Percentiles rank a stretch among this genome's conserved stretches.
Evolutionary conservation across 192 early-diverging fungal genomes (phyloP).

Genomic region (Gigaspora rosea): DNA sequence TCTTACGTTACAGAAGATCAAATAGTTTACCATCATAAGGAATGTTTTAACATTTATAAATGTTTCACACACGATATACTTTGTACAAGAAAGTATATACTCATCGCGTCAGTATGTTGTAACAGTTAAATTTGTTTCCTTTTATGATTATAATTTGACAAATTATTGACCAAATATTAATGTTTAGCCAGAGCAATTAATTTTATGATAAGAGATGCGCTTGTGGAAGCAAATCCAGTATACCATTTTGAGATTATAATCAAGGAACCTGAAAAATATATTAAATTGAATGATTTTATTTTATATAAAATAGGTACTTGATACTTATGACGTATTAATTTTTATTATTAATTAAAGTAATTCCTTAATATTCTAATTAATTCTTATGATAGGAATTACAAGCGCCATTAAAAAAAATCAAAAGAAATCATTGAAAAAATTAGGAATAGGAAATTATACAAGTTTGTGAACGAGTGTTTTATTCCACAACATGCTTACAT

Average conservation of each 20-base stretch:
- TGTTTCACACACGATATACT: slow-evolving; percentile 81
- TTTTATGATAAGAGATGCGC: slow-evolving; percentile 86
- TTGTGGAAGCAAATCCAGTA: slow-evolving; percentile 75
- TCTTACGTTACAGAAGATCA: slow-evolving; percentile 86
- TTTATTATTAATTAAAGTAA: background rate
- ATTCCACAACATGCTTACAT: slow-evolving; percentile 47
- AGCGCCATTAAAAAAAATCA: slow-evolving; percentile 55
- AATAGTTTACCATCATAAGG: slow-evolving; percentile 89
- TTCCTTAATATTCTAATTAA: background rate
- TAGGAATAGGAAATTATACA: slow-evolving; percentile 80
- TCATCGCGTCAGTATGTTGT: slow-evolving; percentile 71
- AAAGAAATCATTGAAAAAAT: slow-evolving; percentile 71
- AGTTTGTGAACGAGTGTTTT: slow-evolving; percentile 78
- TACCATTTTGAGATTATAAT: slow-evolving; percentile 67
- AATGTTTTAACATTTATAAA: slow-evolving; percentile 84
- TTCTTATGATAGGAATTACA: slow-evolving; percentile 27
- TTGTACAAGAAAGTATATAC: slow-evolving; percentile 86
- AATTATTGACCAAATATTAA: background rate
- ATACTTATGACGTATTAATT: background rate
- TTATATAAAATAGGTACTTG: slow-evolving; percentile 57
- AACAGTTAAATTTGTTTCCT: background rate
- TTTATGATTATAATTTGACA: no score
- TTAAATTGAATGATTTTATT: slow-evolving; percentile 82
- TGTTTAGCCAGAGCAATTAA: slow-evolving; percentile 68
- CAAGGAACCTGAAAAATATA: slow-evolving; percentile 63